phyloP scores from a whole-genome alignment of 192 early-diverging fungal species.

The Gonapodya prolifera region DNA sequence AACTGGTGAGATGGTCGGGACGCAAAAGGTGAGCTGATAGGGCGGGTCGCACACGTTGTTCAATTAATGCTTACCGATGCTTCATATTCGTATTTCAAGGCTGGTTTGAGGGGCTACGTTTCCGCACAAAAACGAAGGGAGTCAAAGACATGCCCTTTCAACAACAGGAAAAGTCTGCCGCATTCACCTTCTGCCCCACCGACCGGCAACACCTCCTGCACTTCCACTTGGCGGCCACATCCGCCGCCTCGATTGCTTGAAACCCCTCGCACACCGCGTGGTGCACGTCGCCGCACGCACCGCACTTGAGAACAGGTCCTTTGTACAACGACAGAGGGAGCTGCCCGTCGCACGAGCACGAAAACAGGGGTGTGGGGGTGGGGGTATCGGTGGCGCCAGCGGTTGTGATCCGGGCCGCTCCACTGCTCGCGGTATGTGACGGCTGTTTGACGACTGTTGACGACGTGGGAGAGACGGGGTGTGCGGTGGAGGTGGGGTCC shows the following conservation, averaged over 20 bases:
- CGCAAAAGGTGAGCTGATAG: too few relatives aligned
- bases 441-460: background rate
- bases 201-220: background rate
- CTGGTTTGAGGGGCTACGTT: background rate
- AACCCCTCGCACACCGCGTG: background rate
- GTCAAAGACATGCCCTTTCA: too few relatives aligned
- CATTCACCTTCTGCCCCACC: background rate
- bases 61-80: too few relatives aligned
- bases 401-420: background rate
- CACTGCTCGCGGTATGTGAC: background rate
- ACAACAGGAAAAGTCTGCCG: too few relatives aligned
- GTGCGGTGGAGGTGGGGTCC: background rate
- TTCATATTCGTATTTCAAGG: background rate
- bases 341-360: background rate
- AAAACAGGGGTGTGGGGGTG: background rate
- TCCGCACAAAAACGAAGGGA: too few relatives aligned
- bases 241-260: background rate
- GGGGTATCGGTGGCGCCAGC: background rate
- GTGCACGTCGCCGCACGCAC: background rate
- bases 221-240: background rate
- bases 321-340: background rate
- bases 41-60: too few relatives aligned
- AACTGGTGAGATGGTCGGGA: too few relatives aligned
- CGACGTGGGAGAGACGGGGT: background rate
- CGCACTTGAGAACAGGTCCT: background rate